A percentile compares a stretch with the other conserved stretches of the same genome.
Evolutionary conservation across 352 stramenopile genomes (phyloP).

Genomic region (Blastocystis sp.): DNA sequence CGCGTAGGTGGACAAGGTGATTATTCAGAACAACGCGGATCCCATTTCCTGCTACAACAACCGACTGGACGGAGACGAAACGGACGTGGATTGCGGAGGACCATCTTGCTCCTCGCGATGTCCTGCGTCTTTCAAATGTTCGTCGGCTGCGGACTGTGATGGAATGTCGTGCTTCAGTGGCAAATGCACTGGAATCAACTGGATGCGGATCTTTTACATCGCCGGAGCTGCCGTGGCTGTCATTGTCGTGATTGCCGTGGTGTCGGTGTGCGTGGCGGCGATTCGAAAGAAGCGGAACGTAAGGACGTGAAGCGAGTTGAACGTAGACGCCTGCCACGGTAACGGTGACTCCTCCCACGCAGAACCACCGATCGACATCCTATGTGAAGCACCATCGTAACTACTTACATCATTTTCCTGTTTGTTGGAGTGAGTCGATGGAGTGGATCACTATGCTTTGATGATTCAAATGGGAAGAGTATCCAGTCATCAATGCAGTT

Average conservation of each 20-base stretch:
- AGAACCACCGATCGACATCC: background rate
- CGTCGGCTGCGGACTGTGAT: background rate
- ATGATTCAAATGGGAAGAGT: background rate
- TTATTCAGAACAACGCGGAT: background rate
- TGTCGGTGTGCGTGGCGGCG: slow-evolving; percentile 1
- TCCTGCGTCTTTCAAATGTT: background rate
- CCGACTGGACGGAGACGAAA: background rate
- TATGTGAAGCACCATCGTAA: slow-evolving; percentile 26
- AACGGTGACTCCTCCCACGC: background rate
- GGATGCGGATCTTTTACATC: slow-evolving; percentile 42
- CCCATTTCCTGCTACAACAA: slow-evolving; percentile 21
- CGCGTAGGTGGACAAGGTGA: background rate
- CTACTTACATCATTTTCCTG: background rate
- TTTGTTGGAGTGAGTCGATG: background rate
- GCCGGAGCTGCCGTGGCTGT: slow-evolving; percentile 15
- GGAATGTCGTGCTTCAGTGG: background rate
- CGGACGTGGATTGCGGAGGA: slow-evolving; percentile 35
- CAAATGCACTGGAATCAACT: slow-evolving; percentile 32
- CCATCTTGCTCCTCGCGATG: background rate
- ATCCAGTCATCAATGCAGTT: background rate
- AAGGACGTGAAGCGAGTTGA: background rate
- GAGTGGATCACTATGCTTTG: background rate
- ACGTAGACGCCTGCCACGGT: background rate
- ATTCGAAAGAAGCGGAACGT: slow-evolving; percentile 1
- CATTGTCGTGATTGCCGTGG: slow-evolving; percentile 7